Evolutionary conservation across 2,329 filamentous ascomycete genomes (phyloP), one percentile per base, ranked within the genome.

Genomic region (Claviceps spartinae): DNA sequence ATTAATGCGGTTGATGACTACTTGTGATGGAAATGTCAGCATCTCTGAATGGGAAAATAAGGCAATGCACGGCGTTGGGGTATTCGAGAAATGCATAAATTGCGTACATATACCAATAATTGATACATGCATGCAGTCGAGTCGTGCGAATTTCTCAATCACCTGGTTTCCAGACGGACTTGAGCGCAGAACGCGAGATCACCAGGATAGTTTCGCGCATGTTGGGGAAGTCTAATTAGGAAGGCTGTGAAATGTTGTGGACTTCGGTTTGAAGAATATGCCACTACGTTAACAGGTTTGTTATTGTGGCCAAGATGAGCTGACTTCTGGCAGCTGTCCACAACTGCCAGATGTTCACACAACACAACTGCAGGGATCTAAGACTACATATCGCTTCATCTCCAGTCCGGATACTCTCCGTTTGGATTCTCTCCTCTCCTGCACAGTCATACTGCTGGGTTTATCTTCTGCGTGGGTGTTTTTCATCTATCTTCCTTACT

Each of bases 51-150:
- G 6, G 18, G n/a, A 22, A 14, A 24, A 16, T 30, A 30, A 20
- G 18, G 30, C 9, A 41, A 48, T 30, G 11, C 8, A n/a, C 36
- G 52, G 52, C 44, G 52, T 53, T 36, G 20, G 48, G 48, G 41
- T 43, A 44, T 24, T 7, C 7, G 36, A 34, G 5, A 26, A 45
- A 22, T 30, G 30, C 9, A 34, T 34, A 34, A 34, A 34, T 50
- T 50, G 48, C 41, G 37, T 37, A 9, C 37, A 13, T 46, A 38
- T 45, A 36, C n/a, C 9, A 7, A 3, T 22, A 43, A 16, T 26
- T 22, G 18, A 11, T 42, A 20, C 11, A 42, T 9, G 18, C 40
- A 42, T 42, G 7, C 9, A 11, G 30, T 34, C 30, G 30, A 34
- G 9, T 34, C 30, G 9, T 34, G 30, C 30, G 4, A 34, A 34